A percentile compares a stretch with the other conserved stretches of the same genome.
phyloP scores from a whole-genome alignment of 2,329 filamentous ascomycete genomes.

The Fusarium musae region DNA sequence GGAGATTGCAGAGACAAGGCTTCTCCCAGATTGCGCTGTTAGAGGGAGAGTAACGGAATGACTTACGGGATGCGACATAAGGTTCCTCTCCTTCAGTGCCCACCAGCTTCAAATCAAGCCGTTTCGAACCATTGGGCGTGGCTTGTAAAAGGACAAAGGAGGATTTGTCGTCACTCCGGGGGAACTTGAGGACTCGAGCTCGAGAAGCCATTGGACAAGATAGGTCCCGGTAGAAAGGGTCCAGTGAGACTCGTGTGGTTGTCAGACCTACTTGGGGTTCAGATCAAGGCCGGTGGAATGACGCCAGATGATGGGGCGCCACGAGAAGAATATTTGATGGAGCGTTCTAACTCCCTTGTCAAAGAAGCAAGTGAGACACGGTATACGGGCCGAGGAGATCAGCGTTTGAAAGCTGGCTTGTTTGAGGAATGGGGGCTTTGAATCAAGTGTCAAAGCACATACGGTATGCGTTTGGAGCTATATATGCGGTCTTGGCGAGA shows the following conservation, averaged over 20 bases:
- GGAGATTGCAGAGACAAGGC: constrained; percentile 30
- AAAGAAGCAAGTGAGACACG: constrained; percentile 25
- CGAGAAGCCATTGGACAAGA: constrained; percentile 37
- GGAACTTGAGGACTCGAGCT: constrained; percentile 64
- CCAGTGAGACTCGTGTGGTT: neutral
- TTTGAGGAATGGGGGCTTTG: constrained; percentile 34
- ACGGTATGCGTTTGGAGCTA: neutral
- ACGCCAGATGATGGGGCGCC: constrained; percentile 27
- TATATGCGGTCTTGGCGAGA: neutral
- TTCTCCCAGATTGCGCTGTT: constrained; percentile 27
- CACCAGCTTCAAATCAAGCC: constrained; percentile 73
- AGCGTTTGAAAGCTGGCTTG: constrained; percentile 11
- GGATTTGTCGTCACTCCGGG: constrained; percentile 63
- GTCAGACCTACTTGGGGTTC: constrained; percentile 15
- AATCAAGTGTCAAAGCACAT: neutral
- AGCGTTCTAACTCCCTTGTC: constrained; percentile 16
- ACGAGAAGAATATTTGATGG: constrained; percentile 21
- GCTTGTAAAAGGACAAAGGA: constrained; percentile 71
- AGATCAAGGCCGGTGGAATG: constrained; percentile 27
- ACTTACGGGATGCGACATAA: constrained; percentile 68
- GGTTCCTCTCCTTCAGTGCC: constrained; percentile 74
- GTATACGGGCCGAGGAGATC: constrained; percentile 37
- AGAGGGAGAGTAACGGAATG: constrained; percentile 31
- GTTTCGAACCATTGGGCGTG: constrained; percentile 58
- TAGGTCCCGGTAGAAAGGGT: neutral